phyloP scores from a whole-genome alignment of 2,329 filamentous ascomycete genomes.

The Neophaeococcomyces mojaviensis region DNA sequence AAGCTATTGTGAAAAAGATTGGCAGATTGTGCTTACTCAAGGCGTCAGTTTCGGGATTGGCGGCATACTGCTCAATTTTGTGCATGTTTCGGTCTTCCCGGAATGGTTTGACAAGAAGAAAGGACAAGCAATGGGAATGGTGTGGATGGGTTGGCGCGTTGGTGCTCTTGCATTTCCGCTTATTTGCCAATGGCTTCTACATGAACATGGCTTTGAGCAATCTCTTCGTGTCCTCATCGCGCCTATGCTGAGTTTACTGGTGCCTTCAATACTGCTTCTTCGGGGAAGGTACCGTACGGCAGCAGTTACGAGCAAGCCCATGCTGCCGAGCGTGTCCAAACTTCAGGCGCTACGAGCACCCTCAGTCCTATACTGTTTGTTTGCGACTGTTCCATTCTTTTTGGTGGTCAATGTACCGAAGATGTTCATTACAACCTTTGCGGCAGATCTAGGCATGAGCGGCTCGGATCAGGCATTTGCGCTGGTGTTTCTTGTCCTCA shows the following conservation, averaged over 20 bases:
- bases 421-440: slow-evolving; percentile 1
- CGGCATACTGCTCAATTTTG: slow-evolving; percentile 1
- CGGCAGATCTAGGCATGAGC: neutral
- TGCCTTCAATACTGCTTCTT: neutral
- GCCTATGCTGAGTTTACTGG: neutral
- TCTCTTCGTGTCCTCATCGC: neutral
- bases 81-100: neutral
- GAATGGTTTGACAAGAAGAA: slow-evolving; percentile 2
- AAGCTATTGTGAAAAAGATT: neutral
- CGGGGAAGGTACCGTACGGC: neutral
- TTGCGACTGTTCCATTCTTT: neutral
- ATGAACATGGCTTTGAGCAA: neutral
- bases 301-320: neutral
- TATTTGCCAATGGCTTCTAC: neutral
- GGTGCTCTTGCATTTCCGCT: neutral
- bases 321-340: neutral
- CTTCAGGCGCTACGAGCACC: neutral
- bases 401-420: slow-evolving; percentile 1
- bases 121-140: neutral
- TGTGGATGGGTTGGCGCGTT: neutral
- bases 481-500: neutral
- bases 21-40: slow-evolving; percentile 1
- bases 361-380: neutral
- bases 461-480: neutral
- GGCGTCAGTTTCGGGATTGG: neutral